Conservation (phyloP, 2,329 filamentous ascomycete genomes). For the Paecilomyces fulvus region DNA sequence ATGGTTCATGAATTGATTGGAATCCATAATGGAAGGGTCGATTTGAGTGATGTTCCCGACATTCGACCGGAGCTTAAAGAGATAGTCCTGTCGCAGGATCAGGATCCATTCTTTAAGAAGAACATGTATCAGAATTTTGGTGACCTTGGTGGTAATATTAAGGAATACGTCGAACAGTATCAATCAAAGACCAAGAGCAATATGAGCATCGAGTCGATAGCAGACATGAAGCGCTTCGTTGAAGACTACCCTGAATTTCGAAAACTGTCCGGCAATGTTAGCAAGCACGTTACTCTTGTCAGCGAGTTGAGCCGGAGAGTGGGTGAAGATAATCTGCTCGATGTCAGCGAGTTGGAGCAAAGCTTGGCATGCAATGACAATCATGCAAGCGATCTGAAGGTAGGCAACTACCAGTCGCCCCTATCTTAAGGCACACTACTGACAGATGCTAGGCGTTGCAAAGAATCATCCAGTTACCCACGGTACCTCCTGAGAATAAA, state of each 20-base stretch:
- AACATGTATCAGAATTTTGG: conserved; percentile 99
- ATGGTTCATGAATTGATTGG: conserved; percentile 97
- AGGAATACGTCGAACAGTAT: conserved; percentile 98
- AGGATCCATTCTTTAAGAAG: conserved; percentile 98
- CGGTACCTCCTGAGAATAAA: conserved; percentile 73
- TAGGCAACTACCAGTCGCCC: conserved; percentile 29
- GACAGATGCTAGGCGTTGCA: conserved; percentile 59
- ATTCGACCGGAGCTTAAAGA: conserved; percentile 81
- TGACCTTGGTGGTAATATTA: conserved; percentile 89
- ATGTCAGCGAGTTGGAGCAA: conserved; percentile 95
- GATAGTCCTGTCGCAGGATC: conserved; percentile 90
- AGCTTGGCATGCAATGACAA: conserved; percentile 96
- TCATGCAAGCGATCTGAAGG: conserved; percentile 83
- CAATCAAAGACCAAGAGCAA: conserved; percentile 96
- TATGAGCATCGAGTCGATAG: conserved; percentile 91
- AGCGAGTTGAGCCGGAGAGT: conserved; percentile 87
- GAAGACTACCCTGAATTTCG: conserved; percentile 98
- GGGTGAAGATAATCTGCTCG: conserved; percentile 75
- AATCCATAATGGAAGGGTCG: conserved; percentile 89
- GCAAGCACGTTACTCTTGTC: conserved; percentile 94
- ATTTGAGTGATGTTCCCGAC: conserved; percentile 75
- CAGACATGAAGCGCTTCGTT: conserved; percentile 98
- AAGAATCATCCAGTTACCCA: conserved; percentile 70
- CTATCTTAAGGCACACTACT: conserved; percentile 3
- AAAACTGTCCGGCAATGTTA: conserved; percentile 94